Evolutionary conservation across 2,329 filamentous ascomycete genomes (phyloP).

Genomic region (Colletotrichum paranaense): DNA sequence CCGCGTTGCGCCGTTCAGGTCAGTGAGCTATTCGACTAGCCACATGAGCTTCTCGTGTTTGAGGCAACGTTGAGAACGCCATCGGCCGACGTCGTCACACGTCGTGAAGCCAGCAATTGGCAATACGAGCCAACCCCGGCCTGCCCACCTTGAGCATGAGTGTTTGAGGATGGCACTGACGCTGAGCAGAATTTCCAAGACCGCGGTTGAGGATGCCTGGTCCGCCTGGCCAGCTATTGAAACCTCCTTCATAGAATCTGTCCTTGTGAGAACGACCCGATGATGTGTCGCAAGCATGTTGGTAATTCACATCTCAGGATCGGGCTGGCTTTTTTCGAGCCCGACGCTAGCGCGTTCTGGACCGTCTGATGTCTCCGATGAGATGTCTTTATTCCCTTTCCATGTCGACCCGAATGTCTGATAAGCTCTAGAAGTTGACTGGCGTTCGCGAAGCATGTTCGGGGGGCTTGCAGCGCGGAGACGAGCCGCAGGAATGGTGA

Average conservation of each 20-base stretch:
- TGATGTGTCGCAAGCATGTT: constrained; percentile 13
- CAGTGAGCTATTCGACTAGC: background rate
- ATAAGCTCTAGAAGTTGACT: constrained; percentile 4
- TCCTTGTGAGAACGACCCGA: background rate
- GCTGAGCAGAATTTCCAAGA: constrained; percentile 16
- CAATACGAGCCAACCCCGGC: background rate
- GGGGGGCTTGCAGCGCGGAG: constrained; percentile 27
- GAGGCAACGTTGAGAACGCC: background rate
- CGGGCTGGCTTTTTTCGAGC: background rate
- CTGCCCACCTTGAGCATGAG: background rate
- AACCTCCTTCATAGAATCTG: background rate
- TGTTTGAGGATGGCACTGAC: constrained; percentile 1
- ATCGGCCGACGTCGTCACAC: background rate
- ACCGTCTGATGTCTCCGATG: constrained; percentile 21
- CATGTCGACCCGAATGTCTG: constrained; percentile 8
- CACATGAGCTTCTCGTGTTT: background rate
- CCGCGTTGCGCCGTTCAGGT: background rate
- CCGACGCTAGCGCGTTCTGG: constrained; percentile 5
- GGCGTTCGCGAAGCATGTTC: constrained; percentile 32
- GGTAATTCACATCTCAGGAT: background rate
- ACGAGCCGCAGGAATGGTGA: constrained; percentile 32
- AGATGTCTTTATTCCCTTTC: background rate
- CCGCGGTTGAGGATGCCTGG: background rate
- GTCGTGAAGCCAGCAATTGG: background rate
- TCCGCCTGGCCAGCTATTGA: background rate